These are phyloP conservation scores for Paraphaeosphaeria minitans DNA, from an alignment of 2,329 filamentous ascomycete genomes.

Conservation along the genomic window DNA sequence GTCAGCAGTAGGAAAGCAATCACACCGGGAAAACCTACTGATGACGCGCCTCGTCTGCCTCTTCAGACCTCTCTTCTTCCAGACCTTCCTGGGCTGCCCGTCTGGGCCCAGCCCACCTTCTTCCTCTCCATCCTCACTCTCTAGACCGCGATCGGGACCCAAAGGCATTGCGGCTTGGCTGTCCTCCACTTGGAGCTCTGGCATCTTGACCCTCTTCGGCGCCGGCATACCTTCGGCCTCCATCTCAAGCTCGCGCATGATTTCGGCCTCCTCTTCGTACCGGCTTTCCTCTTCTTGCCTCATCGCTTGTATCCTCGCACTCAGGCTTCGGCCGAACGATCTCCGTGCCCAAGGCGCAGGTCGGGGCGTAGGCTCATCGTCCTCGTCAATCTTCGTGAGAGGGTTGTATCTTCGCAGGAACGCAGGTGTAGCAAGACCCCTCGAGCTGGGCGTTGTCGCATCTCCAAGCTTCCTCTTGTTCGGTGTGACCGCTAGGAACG, in stretches of 20 bases:
- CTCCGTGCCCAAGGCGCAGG: conserved; percentile 51
- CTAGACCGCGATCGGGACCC: conserved; percentile 50
- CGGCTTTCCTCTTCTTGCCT: conserved; percentile 59
- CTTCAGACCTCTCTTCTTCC: conserved; percentile 86
- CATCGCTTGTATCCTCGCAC: conserved; percentile 73
- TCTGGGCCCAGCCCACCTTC: conserved; percentile 53
- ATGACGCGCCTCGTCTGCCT: conserved; percentile 73
- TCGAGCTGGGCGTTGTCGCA: conserved; percentile 44
- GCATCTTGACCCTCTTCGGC: conserved; percentile 31
- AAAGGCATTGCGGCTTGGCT: conserved; percentile 53
- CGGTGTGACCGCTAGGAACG: conserved; percentile 62
- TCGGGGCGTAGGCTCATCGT: conserved; percentile 45
- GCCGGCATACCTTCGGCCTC: conserved; percentile 39
- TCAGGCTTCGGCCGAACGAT: conserved; percentile 69
- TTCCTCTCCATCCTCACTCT: conserved; percentile 65
- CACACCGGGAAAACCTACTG: conserved; percentile 43
- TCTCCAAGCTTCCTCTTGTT: conserved; percentile 54
- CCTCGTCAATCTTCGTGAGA: conserved; percentile 62
- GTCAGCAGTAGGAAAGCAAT: conserved; percentile 26
- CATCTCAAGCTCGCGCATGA: conserved; percentile 71
- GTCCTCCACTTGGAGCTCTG: conserved; percentile 48
- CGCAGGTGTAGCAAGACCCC: conserved; percentile 68
- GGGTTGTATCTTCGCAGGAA: conserved; percentile 65
- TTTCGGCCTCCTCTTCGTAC: conserved; percentile 75
- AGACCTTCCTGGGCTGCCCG: conserved; percentile 65